Conservation (phyloP, 2,329 filamentous ascomycete genomes). For the Tolypocladium capitatum region DNA sequence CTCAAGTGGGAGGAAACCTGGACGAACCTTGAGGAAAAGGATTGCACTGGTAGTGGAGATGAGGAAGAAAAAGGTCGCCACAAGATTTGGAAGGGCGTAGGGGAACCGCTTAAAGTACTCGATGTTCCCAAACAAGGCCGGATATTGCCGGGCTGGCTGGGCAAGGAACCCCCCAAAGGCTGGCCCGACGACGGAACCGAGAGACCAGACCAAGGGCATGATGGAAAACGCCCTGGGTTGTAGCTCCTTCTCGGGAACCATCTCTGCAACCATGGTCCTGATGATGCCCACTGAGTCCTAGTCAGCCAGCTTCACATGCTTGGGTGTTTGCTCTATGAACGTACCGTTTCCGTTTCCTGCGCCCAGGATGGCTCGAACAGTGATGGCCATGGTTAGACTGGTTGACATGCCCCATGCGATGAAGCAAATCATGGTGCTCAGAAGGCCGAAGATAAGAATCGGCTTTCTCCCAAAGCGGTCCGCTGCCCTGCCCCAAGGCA, state of each 20-base stretch:
- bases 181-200: slow-evolving; percentile 80
- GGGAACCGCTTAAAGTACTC: slow-evolving; percentile 64
- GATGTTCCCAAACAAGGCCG: slow-evolving; percentile 52
- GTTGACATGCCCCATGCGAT: slow-evolving; percentile 75
- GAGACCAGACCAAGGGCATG: slow-evolving; percentile 82
- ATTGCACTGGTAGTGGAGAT: slow-evolving; percentile 60
- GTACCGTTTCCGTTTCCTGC: slow-evolving; percentile 72
- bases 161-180: slow-evolving; percentile 79
- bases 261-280: slow-evolving; percentile 80
- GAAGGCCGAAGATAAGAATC: slow-evolving; percentile 58
- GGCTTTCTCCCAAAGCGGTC: slow-evolving; percentile 75
- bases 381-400: slow-evolving; percentile 66
- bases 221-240: slow-evolving; percentile 84
- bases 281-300: slow-evolving; percentile 61
- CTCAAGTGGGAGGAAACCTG: not conserved
- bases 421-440: slow-evolving; percentile 70
- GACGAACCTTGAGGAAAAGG: slow-evolving; percentile 57
- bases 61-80: slow-evolving; percentile 64
- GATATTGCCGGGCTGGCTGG: slow-evolving; percentile 63
- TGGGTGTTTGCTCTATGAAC: slow-evolving; percentile 6
- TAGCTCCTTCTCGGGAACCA: slow-evolving; percentile 75
- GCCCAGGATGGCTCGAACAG: slow-evolving; percentile 65
- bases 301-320: not conserved
- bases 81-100: slow-evolving; percentile 72
- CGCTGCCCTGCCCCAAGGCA: slow-evolving; percentile 63